These are phyloP conservation scores for Tricholoma matsutake DNA, from an alignment of 768 basidiomycete genomes.

Conservation along the genomic window DNA sequence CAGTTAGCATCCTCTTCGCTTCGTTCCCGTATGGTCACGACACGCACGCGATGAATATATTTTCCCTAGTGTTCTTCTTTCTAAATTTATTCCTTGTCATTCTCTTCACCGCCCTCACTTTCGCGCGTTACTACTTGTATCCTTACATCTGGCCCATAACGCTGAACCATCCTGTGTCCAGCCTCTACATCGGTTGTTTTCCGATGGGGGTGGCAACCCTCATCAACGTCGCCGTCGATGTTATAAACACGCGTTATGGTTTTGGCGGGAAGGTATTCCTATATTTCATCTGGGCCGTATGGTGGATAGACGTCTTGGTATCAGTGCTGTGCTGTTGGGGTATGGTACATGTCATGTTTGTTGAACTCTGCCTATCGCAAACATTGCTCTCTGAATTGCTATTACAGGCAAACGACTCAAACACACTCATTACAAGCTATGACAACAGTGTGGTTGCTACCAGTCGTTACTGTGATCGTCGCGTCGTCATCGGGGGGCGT, in stretches of 20 bases:
- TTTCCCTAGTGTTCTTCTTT: conserved; percentile 26
- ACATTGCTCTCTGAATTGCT: neutral
- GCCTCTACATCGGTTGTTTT: conserved; percentile 40
- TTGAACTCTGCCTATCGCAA: conserved; percentile 5
- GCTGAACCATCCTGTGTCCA: conserved; percentile 47
- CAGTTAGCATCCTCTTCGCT: conserved; percentile 53
- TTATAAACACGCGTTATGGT: conserved; percentile 38
- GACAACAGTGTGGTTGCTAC: conserved; percentile 70
- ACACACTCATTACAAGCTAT: conserved; percentile 52
- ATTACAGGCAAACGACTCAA: conserved; percentile 52
- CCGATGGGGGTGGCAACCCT: conserved; percentile 56
- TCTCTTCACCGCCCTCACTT: conserved; percentile 36
- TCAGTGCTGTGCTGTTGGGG: conserved; percentile 59
- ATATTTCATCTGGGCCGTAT: conserved; percentile 52
- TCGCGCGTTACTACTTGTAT: conserved; percentile 39
- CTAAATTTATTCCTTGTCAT: conserved; percentile 43
- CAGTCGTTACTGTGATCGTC: conserved; percentile 72
- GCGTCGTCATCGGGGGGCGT: conserved; percentile 64
- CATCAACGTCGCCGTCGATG: conserved; percentile 39
- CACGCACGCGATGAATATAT: conserved; percentile 35
- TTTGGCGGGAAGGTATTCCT: conserved; percentile 50
- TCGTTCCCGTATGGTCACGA: conserved; percentile 52
- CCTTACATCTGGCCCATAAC: conserved; percentile 43
- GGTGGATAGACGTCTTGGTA: conserved; percentile 60
- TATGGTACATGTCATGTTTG: conserved; percentile 65